Evolutionary conservation across 345 rosid species (phyloP).

Genomic region (Citropsis articulata): DNA sequence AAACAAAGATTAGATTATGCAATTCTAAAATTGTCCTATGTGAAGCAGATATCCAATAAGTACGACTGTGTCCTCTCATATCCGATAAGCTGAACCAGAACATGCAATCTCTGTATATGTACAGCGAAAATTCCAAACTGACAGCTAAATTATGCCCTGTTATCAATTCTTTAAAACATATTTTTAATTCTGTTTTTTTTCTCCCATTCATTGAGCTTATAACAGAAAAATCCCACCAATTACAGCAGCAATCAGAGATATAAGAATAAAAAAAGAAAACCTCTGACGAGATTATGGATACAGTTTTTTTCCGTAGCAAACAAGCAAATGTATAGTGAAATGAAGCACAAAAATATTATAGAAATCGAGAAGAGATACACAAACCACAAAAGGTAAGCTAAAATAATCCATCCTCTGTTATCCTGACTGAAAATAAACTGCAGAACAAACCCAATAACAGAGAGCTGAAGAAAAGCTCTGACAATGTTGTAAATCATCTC

Average conservation of each 20-base stretch:
- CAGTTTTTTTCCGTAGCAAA: neutral
- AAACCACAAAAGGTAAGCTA: conserved; percentile 86
- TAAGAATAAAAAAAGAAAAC: too few relatives aligned
- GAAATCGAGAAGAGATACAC: neutral
- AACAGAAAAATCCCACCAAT: too few relatives aligned
- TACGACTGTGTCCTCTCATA: too few relatives aligned
- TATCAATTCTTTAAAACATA: too few relatives aligned
- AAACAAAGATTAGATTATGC: too few relatives aligned
- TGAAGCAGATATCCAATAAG: too few relatives aligned
- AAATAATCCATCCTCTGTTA: conserved; percentile 60
- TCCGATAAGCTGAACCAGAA: neutral
- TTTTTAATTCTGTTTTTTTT: too few relatives aligned
- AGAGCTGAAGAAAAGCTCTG: conserved; percentile 80
- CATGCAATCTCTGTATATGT: neutral
- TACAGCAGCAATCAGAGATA: too few relatives aligned
- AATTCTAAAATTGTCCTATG: too few relatives aligned
- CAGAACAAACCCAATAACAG: conserved; percentile 80
- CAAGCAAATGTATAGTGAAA: neutral
- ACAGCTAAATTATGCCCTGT: neutral
- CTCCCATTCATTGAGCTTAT: too few relatives aligned
- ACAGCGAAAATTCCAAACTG: neutral
- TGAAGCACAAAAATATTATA: neutral
- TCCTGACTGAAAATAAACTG: conserved; percentile 71
- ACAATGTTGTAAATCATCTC: conserved; percentile 72
- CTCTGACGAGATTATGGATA: too few relatives aligned